phyloP scores from a whole-genome alignment of 495 filamentous ascomycete species.

The Podospora pseudocomata region DNA sequence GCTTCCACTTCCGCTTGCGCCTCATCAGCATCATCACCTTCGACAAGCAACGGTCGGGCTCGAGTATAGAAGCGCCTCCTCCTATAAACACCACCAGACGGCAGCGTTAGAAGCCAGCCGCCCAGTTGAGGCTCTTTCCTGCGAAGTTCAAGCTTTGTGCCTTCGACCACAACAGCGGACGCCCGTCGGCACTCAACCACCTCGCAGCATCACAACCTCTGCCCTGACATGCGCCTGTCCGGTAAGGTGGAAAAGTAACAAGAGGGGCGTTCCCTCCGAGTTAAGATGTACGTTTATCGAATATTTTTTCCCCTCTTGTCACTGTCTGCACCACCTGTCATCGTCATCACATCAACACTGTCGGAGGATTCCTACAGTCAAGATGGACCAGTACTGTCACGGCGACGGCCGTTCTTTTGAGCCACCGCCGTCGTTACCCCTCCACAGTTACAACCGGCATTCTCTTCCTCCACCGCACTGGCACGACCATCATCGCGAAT shows the following conservation, averaged over 20 bases:
- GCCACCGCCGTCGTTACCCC: no score
- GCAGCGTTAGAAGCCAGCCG: not conserved
- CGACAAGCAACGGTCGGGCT: not conserved
- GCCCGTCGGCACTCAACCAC: not conserved
- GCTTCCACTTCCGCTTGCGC: not conserved
- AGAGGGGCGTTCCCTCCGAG: constrained; percentile 6
- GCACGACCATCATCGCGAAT: not conserved
- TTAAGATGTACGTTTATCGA: not conserved
- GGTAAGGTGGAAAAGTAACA: not conserved
- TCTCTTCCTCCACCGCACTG: not conserved
- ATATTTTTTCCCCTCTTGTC: not conserved
- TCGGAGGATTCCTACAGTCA: not conserved
- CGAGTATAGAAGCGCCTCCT: not conserved
- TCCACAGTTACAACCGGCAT: not conserved
- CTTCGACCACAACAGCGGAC: not conserved
- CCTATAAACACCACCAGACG: not conserved
- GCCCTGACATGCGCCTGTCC: not conserved
- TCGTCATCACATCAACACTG: not conserved
- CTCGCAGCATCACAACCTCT: not conserved
- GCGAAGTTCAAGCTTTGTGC: not conserved
- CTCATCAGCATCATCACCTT: not conserved
- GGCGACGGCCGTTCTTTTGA: no score
- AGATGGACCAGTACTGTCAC: not conserved
- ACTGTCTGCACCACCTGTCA: not conserved
- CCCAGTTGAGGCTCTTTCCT: not conserved